A percentile compares a stretch with the other conserved stretches of the same genome.
Conservation (phyloP, 768 basidiomycete species). For the Coprinopsis cinerea region DNA sequence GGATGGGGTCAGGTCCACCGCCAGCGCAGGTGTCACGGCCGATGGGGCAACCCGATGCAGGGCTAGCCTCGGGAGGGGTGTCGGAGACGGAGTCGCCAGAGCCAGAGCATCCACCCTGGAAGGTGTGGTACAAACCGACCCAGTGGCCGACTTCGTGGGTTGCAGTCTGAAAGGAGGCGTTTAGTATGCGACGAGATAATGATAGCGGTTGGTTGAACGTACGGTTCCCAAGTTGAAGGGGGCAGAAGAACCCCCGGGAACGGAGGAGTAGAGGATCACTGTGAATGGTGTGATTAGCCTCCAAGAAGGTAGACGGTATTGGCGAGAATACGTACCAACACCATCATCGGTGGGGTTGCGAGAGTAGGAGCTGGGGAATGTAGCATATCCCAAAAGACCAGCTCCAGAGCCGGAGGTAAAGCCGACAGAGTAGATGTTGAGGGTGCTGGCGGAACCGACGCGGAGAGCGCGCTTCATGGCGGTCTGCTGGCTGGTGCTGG, state of each 20-base stretch:
- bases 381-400: constrained; percentile 49
- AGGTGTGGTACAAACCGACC: constrained; percentile 55
- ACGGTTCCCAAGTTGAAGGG: constrained; percentile 40
- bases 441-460: constrained; percentile 29
- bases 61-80: constrained; percentile 39
- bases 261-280: constrained; percentile 35
- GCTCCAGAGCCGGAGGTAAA: constrained; percentile 31
- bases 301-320: neutral
- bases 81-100: constrained; percentile 40
- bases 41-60: constrained; percentile 37
- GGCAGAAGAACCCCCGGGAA: constrained; percentile 36
- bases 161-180: constrained; percentile 25
- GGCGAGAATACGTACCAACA: constrained; percentile 16
- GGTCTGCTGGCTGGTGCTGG: constrained; percentile 30
- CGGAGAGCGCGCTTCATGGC: constrained; percentile 45
- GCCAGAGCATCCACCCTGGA: constrained; percentile 43
- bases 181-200: constrained; percentile 9
- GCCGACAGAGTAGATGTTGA: constrained; percentile 50
- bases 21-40: constrained; percentile 31
- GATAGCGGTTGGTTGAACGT: constrained; percentile 2
- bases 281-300: neutral
- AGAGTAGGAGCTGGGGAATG: constrained; percentile 42
- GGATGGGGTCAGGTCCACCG: constrained; percentile 40
- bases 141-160: constrained; percentile 58
- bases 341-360: constrained; percentile 42